Percentiles rank a stretch among this genome's conserved stretches.
Evolutionary conservation across 805 yeast genomes (phyloP).

Genomic region (Pichia gijzeniarum): DNA sequence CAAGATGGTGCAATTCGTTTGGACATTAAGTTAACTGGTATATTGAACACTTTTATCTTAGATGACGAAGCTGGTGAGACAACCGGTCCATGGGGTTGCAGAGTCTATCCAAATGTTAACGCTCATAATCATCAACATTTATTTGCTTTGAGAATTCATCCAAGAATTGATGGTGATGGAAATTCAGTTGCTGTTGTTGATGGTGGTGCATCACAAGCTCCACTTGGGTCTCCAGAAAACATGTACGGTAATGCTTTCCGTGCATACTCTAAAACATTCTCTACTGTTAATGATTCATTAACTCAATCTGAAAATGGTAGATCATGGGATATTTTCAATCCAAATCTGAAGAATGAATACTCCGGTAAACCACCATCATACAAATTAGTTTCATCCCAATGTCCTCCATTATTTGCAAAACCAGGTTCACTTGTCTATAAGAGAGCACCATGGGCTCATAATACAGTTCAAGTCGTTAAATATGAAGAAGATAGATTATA

Average conservation of each 20-base stretch:
- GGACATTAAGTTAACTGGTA: conserved; percentile 77
- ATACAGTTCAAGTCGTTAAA: conserved; percentile 62
- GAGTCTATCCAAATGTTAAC: conserved; percentile 71
- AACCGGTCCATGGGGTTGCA: conserved; percentile 72
- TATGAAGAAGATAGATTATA: conserved; percentile 67
- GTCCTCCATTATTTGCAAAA: conserved; percentile 67
- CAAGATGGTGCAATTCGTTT: conserved; percentile 80
- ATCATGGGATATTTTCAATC: conserved; percentile 76
- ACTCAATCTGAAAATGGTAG: conserved; percentile 61
- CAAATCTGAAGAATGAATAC: conserved; percentile 55
- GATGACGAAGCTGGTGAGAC: conserved; percentile 59
- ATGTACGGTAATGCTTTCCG: conserved; percentile 74
- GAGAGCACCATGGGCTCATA: conserved; percentile 78
- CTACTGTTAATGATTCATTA: conserved; percentile 60
- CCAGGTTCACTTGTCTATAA: conserved; percentile 69
- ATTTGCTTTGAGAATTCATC: conserved; percentile 71
- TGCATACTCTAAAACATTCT: conserved; percentile 58
- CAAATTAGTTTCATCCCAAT: conserved; percentile 69
- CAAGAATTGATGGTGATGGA: conserved; percentile 74
- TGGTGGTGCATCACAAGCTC: conserved; percentile 51
- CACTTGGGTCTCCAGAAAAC: conserved; percentile 62
- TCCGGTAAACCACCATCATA: conserved; percentile 72
- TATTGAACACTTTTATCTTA: conserved; percentile 64
- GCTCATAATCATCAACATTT: conserved; percentile 87
- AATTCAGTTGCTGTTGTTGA: conserved; percentile 68